Conservation (phyloP, 2,329 filamentous ascomycete genomes). For the Nigrospora sphaerica region DNA sequence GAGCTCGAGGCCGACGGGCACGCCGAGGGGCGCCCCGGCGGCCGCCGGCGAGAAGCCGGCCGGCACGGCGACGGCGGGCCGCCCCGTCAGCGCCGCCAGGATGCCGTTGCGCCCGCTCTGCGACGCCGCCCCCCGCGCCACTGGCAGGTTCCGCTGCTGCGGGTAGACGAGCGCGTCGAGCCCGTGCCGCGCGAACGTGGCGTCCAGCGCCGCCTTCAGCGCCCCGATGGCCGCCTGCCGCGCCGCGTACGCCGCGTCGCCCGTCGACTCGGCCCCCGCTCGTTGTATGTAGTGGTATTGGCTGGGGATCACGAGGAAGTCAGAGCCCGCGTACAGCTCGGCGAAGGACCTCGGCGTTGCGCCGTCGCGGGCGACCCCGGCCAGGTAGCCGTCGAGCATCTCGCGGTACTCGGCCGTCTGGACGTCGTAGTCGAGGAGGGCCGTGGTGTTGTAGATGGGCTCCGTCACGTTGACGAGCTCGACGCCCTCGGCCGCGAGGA, state of each 20-base stretch:
- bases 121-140: conserved; percentile 45
- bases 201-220: conserved; percentile 41
- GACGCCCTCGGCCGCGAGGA: conserved; percentile 38
- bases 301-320: conserved; percentile 53
- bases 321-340: conserved; percentile 39
- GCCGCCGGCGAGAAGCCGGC: conserved; percentile 43
- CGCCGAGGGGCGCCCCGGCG: conserved; percentile 42
- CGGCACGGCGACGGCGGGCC: conserved; percentile 38
- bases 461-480: conserved; percentile 41
- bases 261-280: conserved; percentile 42
- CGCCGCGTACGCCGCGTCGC: conserved; percentile 39
- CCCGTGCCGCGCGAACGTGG: conserved; percentile 38
- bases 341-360: conserved; percentile 34
- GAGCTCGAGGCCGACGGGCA: conserved; percentile 61
- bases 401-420: conserved; percentile 55
- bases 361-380: conserved; percentile 31
- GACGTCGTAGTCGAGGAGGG: conserved; percentile 46
- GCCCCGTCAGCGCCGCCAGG: conserved; percentile 31
- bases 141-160: conserved; percentile 57
- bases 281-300: conserved; percentile 49
- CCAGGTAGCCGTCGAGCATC: conserved; percentile 47
- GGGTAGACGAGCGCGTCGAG: conserved; percentile 58
- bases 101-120: conserved; percentile 51
- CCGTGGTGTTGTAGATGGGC: conserved; percentile 42
- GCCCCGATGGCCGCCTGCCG: conserved; percentile 40